Base-by-base conservation (phyloP, 495 filamentous ascomycete genomes). In the Aspergillus haitiensis region DNA sequence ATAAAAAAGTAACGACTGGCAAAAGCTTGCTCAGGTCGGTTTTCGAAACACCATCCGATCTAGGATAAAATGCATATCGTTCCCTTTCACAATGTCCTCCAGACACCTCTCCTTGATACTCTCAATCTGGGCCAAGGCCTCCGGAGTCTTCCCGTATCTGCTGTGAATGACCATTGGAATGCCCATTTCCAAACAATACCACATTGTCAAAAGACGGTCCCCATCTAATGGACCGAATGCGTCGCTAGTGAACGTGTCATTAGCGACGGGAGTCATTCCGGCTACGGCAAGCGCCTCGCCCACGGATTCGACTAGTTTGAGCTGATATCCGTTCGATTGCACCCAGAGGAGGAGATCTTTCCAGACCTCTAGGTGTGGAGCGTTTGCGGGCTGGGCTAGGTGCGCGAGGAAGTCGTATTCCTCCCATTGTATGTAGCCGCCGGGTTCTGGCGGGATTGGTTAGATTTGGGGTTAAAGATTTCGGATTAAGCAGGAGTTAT, bases 401-500 rank as follows among this genome's bases (percentile, higher is more conserved):
- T 60, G 58, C 40, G 40, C 33, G n/a, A 10, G 5, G 50, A 48
- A 60, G 50, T 60, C 50, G 58, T 54, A 60, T 60, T 60, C 58
- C 40, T 60, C 58, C 50, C 50, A 53, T 54, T 60, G 58, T 15
- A 60, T 32, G 40, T 60, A 45, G 32, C 58, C 58, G 10, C 51
- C 42, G n/a, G 58, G 58, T 54, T 54, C 58, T 60, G 21, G 8
- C 7, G 7, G 50, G n/a, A 45, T 32, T n/a, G n/a, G 33, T 57
- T 49, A 55, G n/a, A 32, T 55, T 12, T 40, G 21, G 21, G 21
- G 1, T 27, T 27, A 3, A 27, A 27, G 21, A 3, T 27, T 27
- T 27, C 21, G 3, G 21, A 27, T 27, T 27, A 3, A 27, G 21
- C 1, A 27, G 21, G 21, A 27, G 21, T 27, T 3, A 27, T 27